phyloP scores from a whole-genome alignment of 2,329 filamentous ascomycete species.

The Ophiostoma ips region DNA sequence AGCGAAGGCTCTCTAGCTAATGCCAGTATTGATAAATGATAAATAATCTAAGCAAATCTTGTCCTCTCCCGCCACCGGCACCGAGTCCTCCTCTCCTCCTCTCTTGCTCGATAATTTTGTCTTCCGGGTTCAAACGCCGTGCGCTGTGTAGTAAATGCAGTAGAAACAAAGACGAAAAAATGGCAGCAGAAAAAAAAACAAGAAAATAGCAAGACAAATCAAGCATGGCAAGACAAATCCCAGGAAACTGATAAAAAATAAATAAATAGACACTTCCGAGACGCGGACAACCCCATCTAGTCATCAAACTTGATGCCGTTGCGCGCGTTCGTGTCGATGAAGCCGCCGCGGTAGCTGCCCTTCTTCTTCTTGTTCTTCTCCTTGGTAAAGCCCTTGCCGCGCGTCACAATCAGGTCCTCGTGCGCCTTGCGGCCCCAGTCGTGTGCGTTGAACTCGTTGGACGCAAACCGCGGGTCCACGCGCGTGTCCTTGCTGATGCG shows the following conservation, averaged over 20 bases:
- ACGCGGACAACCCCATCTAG: background rate
- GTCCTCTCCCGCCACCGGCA: background rate
- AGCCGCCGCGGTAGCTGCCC: conserved; percentile 78
- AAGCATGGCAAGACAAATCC: background rate
- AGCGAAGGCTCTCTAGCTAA: background rate
- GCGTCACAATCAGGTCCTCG: conserved; percentile 76
- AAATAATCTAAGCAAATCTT: background rate
- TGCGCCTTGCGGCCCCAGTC: conserved; percentile 86
- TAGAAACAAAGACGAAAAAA: background rate
- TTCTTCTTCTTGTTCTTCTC: conserved; percentile 99
- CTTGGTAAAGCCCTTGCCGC: conserved; percentile 96
- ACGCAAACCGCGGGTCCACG: conserved; percentile 56
- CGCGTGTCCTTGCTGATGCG: conserved; percentile 56
- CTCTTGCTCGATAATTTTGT: conserved; percentile 2
- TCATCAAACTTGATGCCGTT: conserved; percentile 85
- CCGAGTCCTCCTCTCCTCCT: too few relatives aligned
- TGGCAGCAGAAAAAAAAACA: background rate
- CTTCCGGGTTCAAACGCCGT: conserved; percentile 5
- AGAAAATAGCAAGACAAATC: background rate
- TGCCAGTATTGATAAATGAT: background rate
- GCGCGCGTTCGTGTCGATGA: conserved; percentile 67
- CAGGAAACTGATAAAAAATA: background rate
- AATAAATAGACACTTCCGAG: too few relatives aligned
- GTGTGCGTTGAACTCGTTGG: conserved; percentile 66
- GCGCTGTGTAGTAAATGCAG: conserved; percentile 6